A percentile compares a stretch with the other conserved stretches of the same genome.
Conservation (phyloP, 2,329 filamentous ascomycete genomes). For the Aureobasidium musti region DNA sequence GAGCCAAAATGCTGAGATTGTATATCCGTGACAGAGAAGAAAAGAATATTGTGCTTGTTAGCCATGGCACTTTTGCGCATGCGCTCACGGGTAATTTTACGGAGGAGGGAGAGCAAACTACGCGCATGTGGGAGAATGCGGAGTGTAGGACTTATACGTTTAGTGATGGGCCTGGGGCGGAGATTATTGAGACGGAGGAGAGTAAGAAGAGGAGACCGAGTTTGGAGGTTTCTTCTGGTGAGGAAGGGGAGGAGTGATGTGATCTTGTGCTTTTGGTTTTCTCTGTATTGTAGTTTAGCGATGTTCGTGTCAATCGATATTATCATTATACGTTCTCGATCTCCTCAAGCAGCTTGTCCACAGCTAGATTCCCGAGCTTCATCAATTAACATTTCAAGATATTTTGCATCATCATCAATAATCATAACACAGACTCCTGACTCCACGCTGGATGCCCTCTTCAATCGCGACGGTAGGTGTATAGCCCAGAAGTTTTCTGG, state of each 20-base stretch:
- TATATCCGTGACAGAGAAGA: constrained; percentile 57
- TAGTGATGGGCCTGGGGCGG: not conserved
- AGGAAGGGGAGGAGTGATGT: not conserved
- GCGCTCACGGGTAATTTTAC: constrained; percentile 82
- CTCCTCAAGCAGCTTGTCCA: not conserved
- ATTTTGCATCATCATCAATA: not conserved
- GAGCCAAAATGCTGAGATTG: constrained; percentile 62
- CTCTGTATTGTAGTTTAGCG: not conserved
- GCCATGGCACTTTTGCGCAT: constrained; percentile 81
- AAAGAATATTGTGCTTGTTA: constrained; percentile 73
- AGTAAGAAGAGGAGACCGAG: not conserved
- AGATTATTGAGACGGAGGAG: constrained; percentile 8
- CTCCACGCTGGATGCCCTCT: not conserved
- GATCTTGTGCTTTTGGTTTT: not conserved
- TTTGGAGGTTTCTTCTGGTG: not conserved
- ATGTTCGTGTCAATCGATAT: not conserved
- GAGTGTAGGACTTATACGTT: constrained; percentile 31
- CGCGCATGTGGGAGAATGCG: constrained; percentile 37
- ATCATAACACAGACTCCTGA: not conserved
- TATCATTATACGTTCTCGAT: not conserved
- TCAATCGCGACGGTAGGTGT: not conserved
- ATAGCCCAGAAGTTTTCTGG: not conserved
- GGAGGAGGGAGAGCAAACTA: constrained; percentile 42
- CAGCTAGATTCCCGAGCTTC: constrained; percentile 23
- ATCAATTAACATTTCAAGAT: not conserved